Conservation (phyloP, 352 stramenopile species). For the Phytophthora brassicae region DNA sequence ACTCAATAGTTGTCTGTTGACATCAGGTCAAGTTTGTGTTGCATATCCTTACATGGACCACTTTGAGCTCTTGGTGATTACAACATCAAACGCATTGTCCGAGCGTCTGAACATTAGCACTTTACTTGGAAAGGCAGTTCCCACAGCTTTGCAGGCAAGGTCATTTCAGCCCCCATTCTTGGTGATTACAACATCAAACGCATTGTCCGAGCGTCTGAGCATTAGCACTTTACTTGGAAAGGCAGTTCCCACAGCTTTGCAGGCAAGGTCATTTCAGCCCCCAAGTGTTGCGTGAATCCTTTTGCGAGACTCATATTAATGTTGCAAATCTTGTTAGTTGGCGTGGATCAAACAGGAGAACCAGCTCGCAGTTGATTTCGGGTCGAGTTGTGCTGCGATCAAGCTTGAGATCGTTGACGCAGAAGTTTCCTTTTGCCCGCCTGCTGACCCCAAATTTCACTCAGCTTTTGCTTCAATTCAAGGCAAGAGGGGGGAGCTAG, state of each 20-base stretch:
- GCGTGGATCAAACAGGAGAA: conserved; percentile 21
- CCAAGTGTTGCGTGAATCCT: neutral
- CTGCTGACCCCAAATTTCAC: neutral
- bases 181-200: conserved; percentile 17
- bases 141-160: conserved; percentile 18
- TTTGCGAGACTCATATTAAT: neutral
- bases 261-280: conserved; percentile 4
- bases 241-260: conserved; percentile 10
- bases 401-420: conserved; percentile 15
- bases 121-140: conserved; percentile 20
- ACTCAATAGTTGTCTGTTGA: neutral
- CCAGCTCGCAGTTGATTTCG: conserved; percentile 21
- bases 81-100: conserved; percentile 17
- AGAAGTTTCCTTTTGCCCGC: neutral
- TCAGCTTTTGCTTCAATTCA: neutral
- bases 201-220: conserved; percentile 24
- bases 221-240: conserved; percentile 25
- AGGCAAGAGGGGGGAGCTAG: neutral
- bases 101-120: conserved; percentile 26
- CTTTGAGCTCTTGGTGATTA: conserved; percentile 19
- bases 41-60: neutral
- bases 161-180: neutral
- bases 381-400: conserved; percentile 9
- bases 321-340: conserved; percentile 13
- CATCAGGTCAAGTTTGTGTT: conserved; percentile 34